Evolutionary conservation across 2,329 filamentous ascomycete genomes (phyloP).

Genomic region (Pseudogymnoascus sp.): DNA sequence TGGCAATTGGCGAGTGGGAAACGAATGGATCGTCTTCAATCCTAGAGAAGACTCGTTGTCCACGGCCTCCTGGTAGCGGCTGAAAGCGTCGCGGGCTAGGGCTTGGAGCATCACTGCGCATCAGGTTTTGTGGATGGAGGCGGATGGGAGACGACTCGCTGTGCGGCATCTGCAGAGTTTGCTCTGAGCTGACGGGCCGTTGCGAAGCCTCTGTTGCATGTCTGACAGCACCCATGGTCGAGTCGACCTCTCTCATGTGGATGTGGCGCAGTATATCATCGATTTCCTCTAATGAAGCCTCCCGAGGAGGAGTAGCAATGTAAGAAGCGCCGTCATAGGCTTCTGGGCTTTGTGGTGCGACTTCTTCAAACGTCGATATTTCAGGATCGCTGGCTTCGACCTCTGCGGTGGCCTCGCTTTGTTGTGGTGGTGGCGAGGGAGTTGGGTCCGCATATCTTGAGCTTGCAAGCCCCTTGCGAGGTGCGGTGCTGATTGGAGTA

Average conservation of each 20-base stretch:
- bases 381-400: neutral
- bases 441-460: neutral
- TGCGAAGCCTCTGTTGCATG: constrained; percentile 53
- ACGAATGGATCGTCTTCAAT: constrained; percentile 35
- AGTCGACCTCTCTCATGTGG: constrained; percentile 61
- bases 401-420: neutral
- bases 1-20: constrained; percentile 30
- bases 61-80: constrained; percentile 37
- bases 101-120: constrained; percentile 63
- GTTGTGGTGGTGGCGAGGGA: neutral
- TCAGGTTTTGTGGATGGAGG: constrained; percentile 42
- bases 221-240: constrained; percentile 48
- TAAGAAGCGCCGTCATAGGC: neutral
- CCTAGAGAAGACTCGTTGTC: constrained; percentile 39
- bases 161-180: constrained; percentile 9
- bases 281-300: constrained; percentile 64
- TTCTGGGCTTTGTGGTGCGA: neutral
- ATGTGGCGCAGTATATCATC: constrained; percentile 88
- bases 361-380: neutral
- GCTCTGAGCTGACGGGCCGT: constrained; percentile 21
- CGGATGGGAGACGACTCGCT: constrained; percentile 44
- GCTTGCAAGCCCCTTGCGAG: neutral
- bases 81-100: constrained; percentile 55
- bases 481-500: neutral
- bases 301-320: neutral